phyloP scores from a whole-genome alignment of 2,329 filamentous ascomycete genomes.

The Colletotrichum scovillei region DNA sequence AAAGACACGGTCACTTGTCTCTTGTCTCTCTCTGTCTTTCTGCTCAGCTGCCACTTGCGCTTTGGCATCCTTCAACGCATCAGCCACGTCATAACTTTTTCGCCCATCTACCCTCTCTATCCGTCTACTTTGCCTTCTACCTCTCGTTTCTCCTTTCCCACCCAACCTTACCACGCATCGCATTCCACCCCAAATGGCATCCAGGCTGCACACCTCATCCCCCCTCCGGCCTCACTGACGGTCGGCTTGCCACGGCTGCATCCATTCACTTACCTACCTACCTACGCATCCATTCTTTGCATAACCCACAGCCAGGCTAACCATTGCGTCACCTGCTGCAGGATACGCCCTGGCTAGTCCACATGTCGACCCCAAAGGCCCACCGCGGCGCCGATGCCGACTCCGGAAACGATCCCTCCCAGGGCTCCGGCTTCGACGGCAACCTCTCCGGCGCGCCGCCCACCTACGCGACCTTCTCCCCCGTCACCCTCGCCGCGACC shows the following conservation, averaged over 20 bases:
- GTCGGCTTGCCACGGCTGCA: not conserved
- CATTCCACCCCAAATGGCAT: slow-evolving; percentile 5
- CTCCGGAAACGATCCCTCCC: slow-evolving; percentile 44
- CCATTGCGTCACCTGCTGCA: slow-evolving; percentile 36
- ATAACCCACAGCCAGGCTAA: slow-evolving; percentile 36
- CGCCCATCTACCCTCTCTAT: not conserved
- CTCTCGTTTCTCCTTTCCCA: not conserved
- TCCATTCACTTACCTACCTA: not conserved
- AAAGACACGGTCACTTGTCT: not conserved
- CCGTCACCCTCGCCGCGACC: slow-evolving; percentile 78
- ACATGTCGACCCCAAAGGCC: slow-evolving; percentile 60
- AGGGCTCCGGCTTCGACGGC: slow-evolving; percentile 48
- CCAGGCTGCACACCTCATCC: not conserved
- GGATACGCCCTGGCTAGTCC: slow-evolving; percentile 64
- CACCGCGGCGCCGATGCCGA: slow-evolving; percentile 48
- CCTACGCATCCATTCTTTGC: not conserved
- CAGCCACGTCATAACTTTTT: slow-evolving; percentile 32
- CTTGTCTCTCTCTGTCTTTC: not conserved
- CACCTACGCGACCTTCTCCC: slow-evolving; percentile 91
- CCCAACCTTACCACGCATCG: not conserved
- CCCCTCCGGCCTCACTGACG: slow-evolving; percentile 2
- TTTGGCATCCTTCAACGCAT: slow-evolving; percentile 27
- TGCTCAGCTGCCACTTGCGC: slow-evolving; percentile 6
- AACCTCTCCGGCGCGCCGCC: slow-evolving; percentile 62
- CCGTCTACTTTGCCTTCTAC: not conserved